A percentile compares a stretch with the other conserved stretches of the same genome.
Conservation (phyloP, 345 rosid genomes). For the Pseudoturritis turrita region DNA sequence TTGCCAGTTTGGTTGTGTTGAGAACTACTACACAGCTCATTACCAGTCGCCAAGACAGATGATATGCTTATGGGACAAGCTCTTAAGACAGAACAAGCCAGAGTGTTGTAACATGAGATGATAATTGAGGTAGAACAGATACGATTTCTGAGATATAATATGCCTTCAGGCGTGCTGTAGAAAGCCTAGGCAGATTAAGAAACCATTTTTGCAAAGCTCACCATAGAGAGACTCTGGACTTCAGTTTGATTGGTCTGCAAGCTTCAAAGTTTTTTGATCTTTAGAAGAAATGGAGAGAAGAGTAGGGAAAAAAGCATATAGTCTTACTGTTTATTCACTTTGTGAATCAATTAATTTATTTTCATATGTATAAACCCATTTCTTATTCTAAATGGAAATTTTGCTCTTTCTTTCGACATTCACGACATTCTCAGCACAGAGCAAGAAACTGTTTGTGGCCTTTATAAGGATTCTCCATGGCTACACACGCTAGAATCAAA, state of each 20-base stretch:
- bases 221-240: neutral
- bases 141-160: conserved; percentile 1
- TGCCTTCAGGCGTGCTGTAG: conserved; percentile 14
- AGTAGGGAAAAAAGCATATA: conserved; percentile 1
- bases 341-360: conserved; percentile 6
- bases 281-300: conserved; percentile 3
- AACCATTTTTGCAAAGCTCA: conserved; percentile 23
- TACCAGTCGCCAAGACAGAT: conserved; percentile 97
- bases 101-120: conserved; percentile 92
- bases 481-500: neutral
- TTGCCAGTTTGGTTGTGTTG: conserved; percentile 92
- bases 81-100: conserved; percentile 48
- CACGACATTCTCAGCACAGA: neutral
- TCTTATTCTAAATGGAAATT: conserved; percentile 8
- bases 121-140: conserved; percentile 8
- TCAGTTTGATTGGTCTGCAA: neutral
- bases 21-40: conserved; percentile 83
- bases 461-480: neutral
- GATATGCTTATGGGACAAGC: conserved; percentile 85
- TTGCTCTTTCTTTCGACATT: neutral
- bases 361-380: conserved; percentile 13
- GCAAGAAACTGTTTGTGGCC: neutral
- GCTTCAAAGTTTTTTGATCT: conserved; percentile 1
- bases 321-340: neutral
- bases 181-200: conserved; percentile 9